phyloP scores from a whole-genome alignment of 2,329 filamentous ascomycete genomes.

The Aspergillus pseudotamarii region DNA sequence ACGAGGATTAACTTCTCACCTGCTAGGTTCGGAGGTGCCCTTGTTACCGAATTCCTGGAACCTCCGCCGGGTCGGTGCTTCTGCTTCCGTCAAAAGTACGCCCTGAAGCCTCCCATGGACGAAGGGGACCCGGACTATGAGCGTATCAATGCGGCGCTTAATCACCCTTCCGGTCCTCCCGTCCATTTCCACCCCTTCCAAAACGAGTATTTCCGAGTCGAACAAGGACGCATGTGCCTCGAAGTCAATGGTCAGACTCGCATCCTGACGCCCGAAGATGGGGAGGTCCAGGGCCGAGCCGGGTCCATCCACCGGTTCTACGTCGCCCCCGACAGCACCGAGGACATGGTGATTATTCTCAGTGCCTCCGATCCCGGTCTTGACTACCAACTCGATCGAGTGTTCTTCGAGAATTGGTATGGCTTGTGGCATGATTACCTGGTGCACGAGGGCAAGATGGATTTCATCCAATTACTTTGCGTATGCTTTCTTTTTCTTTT shows the following conservation, averaged over 20 bases:
- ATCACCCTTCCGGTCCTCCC: background rate
- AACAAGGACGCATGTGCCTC: background rate
- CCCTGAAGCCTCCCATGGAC: background rate
- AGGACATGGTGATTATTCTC: background rate
- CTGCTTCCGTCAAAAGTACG: background rate
- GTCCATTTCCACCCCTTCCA: background rate
- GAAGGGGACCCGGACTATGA: background rate
- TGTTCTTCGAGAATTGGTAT: conserved; percentile 6
- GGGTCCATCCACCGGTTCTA: background rate
- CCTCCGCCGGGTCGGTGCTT: background rate
- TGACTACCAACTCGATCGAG: background rate
- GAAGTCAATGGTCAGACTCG: background rate
- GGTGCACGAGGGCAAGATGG: background rate
- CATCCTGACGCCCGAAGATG: background rate
- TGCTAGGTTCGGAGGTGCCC: background rate
- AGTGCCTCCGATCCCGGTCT: background rate
- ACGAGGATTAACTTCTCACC: background rate
- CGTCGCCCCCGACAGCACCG: background rate
- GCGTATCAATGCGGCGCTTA: background rate
- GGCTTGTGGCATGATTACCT: conserved; percentile 1
- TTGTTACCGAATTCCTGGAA: background rate
- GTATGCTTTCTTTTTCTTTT: background rate
- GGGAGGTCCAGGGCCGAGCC: background rate
- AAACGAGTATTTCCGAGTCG: background rate
- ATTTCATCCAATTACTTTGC: conserved; percentile 1